phyloP scores from a whole-genome alignment of 2,329 filamentous ascomycete genomes.

The Fusarium staphyleae region DNA sequence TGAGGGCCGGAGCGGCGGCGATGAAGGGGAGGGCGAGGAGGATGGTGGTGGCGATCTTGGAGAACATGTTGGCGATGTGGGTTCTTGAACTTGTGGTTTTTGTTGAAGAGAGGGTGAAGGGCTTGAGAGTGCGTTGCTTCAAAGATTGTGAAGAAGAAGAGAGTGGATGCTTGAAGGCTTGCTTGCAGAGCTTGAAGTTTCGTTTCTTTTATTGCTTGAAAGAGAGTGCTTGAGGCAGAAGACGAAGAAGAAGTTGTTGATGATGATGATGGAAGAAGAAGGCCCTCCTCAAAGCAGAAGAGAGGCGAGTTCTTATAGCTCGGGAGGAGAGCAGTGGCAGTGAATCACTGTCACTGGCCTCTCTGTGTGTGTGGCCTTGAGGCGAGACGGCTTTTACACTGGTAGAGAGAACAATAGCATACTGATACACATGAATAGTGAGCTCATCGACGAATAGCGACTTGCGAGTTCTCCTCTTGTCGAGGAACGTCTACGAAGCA shows the following conservation, averaged over 20 bases:
- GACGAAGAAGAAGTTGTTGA: constrained; percentile 9
- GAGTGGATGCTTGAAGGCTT: constrained; percentile 12
- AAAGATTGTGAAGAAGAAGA: not conserved
- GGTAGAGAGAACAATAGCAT: constrained; percentile 1
- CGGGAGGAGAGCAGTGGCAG: constrained; percentile 3
- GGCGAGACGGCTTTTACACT: not conserved
- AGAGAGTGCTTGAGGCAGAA: constrained; percentile 7
- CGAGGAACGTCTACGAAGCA: not conserved
- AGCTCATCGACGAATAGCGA: not conserved
- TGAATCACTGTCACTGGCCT: constrained; percentile 21
- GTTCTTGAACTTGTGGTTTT: not conserved
- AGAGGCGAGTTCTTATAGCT: constrained; percentile 22
- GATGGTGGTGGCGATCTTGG: constrained; percentile 23
- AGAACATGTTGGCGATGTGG: constrained; percentile 33
- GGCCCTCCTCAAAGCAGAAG: not conserved
- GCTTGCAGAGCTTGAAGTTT: constrained; percentile 13
- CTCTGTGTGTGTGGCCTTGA: not conserved
- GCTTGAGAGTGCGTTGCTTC: not conserved
- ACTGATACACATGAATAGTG: constrained; percentile 1
- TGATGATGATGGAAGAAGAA: constrained; percentile 13
- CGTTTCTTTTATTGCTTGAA: constrained; percentile 5
- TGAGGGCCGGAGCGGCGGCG: constrained; percentile 24
- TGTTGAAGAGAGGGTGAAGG: not conserved
- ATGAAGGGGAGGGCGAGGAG: constrained; percentile 32
- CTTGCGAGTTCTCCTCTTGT: not conserved